Percentiles rank a stretch among this genome's conserved stretches.
phyloP scores from a whole-genome alignment of 257 asterid species.

The Marsdenia floribunda region DNA sequence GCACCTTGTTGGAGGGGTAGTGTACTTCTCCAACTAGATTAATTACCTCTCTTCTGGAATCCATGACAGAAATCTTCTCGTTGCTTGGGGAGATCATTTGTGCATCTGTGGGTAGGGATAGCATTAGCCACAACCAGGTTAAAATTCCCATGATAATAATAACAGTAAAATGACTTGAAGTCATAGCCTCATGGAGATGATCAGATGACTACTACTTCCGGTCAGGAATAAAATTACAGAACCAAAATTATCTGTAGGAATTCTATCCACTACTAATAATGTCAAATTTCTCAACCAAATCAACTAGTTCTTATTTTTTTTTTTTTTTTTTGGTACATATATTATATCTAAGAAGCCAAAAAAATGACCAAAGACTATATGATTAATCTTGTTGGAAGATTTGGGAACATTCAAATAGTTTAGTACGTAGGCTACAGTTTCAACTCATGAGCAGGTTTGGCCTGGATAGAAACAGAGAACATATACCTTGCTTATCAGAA shows the following conservation, averaged over 20 bases:
- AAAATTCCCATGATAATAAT: neutral
- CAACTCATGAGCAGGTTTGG: neutral
- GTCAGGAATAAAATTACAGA: too few species aligned
- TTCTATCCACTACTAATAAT: neutral
- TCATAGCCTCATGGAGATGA: conserved; percentile 9
- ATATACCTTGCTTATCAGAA: conserved; percentile 31
- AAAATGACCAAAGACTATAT: too few species aligned
- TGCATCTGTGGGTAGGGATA: conserved; percentile 11
- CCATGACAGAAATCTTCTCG: neutral
- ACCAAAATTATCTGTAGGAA: neutral
- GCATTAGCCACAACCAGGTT: conserved; percentile 17
- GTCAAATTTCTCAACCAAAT: neutral
- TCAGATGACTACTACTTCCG: too few species aligned
- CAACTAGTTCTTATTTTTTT: neutral
- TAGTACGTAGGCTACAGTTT: neutral
- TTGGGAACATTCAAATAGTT: neutral
- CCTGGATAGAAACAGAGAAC: conserved; percentile 10
- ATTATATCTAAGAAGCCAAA: neutral
- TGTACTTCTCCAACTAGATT: neutral
- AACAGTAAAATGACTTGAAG: conserved; percentile 12
- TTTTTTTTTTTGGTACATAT: too few species aligned
- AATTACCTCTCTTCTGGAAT: neutral
- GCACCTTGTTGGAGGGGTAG: neutral
- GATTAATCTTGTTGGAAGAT: neutral
- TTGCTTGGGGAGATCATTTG: neutral